Evolutionary conservation across 169 alveolate genomes (phyloP).

Genomic region (Plasmodium adleri): DNA sequence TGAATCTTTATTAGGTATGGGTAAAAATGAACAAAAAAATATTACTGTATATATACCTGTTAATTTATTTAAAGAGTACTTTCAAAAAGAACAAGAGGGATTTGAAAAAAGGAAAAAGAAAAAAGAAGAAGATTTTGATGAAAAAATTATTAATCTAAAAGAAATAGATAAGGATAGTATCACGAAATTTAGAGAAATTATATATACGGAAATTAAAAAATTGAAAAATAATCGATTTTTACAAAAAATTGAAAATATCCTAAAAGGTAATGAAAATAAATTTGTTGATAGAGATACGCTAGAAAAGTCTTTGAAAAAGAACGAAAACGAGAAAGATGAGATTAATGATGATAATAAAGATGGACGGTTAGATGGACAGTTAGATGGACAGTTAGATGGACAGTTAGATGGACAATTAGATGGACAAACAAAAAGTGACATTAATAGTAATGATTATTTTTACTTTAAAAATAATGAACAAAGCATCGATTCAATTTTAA

Average conservation of each 20-base stretch:
- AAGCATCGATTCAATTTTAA: constrained; percentile 57
- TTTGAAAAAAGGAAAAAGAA: not conserved
- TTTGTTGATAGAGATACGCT: constrained; percentile 35
- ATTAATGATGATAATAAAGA: not conserved
- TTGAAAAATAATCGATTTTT: constrained; percentile 28
- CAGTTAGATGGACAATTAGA: not conserved
- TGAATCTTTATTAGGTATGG: constrained; percentile 63
- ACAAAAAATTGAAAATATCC: constrained; percentile 22
- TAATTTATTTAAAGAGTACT: constrained; percentile 36
- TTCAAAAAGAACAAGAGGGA: constrained; percentile 6
- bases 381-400: not conserved
- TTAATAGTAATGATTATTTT: not conserved
- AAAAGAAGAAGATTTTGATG: not conserved
- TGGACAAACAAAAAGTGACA: not conserved
- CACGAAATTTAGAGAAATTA: constrained; percentile 54
- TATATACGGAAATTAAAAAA: constrained; percentile 72
- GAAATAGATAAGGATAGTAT: constrained; percentile 59
- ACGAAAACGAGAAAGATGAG: not conserved
- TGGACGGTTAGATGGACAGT: not conserved
- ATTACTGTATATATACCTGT: constrained; percentile 67
- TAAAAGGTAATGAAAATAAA: constrained; percentile 35
- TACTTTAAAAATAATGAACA: constrained; percentile 6
- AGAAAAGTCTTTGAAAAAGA: constrained; percentile 1
- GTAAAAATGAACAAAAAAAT: constrained; percentile 63
- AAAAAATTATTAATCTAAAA: constrained; percentile 14